Conservation (phyloP, 306 rosid genomes). For the Fagus crenata region DNA sequence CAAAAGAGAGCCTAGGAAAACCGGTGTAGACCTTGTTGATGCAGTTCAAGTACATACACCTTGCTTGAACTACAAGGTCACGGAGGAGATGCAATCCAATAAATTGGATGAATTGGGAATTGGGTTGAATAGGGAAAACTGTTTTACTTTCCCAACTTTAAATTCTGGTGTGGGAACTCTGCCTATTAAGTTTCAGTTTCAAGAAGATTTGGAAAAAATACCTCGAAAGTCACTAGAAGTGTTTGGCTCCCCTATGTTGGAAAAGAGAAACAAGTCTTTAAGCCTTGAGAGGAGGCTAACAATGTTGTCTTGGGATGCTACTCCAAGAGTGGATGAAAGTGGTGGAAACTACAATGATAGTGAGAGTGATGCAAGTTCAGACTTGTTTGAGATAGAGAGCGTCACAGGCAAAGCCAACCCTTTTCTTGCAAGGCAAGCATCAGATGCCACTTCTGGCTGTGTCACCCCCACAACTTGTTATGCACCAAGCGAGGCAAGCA, state of each 20-base stretch:
- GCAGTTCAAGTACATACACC: slow-evolving; percentile 35
- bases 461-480: slow-evolving; percentile 68
- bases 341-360: slow-evolving; percentile 50
- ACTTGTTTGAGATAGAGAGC: slow-evolving; percentile 84
- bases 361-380: slow-evolving; percentile 93
- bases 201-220: slow-evolving; percentile 38
- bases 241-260: slow-evolving; percentile 64
- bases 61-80: slow-evolving; percentile 22
- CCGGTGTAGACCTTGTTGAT: slow-evolving; percentile 26
- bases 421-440: slow-evolving; percentile 44
- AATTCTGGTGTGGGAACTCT: slow-evolving; percentile 29
- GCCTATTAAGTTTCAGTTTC: slow-evolving; percentile 39
- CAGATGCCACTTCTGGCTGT: slow-evolving; percentile 50
- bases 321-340: slow-evolving; percentile 36
- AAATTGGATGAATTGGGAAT: slow-evolving; percentile 34
- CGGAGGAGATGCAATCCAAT: slow-evolving; percentile 31
- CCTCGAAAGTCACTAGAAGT: slow-evolving; percentile 66
- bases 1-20: slow-evolving; percentile 34
- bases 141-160: slow-evolving; percentile 37
- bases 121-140: slow-evolving; percentile 30
- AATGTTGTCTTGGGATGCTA: slow-evolving; percentile 42
- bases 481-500: slow-evolving; percentile 96
- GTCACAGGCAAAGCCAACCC: slow-evolving; percentile 53
- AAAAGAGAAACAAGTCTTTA: slow-evolving; percentile 45
- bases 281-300: slow-evolving; percentile 62